phyloP scores from a whole-genome alignment of 208 protist species.

The Crithidia thermophila region DNA sequence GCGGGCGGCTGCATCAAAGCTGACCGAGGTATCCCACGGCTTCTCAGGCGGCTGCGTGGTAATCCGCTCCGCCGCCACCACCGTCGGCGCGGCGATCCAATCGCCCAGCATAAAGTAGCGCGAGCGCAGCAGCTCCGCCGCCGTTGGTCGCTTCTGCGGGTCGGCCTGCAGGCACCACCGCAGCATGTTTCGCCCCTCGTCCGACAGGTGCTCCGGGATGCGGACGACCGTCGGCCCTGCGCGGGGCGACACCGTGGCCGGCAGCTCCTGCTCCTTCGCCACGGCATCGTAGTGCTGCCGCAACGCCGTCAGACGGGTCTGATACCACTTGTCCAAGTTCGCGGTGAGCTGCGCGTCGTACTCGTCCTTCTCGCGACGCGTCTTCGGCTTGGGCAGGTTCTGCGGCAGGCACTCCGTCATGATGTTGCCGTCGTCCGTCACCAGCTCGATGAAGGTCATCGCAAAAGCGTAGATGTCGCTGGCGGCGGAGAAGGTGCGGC shows the following conservation, averaged over 20 bases:
- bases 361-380: constrained; percentile 37
- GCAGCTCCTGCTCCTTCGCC: constrained; percentile 37
- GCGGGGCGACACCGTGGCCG: constrained; percentile 21
- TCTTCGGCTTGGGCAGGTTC: constrained; percentile 31
- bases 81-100: constrained; percentile 50
- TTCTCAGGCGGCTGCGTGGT: constrained; percentile 34
- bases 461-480: constrained; percentile 86
- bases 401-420: constrained; percentile 51
- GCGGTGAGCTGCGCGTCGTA: constrained; percentile 39
- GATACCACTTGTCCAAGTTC: constrained; percentile 53
- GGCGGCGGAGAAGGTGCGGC: constrained; percentile 48
- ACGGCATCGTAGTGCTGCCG: constrained; percentile 24
- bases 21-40: constrained; percentile 51
- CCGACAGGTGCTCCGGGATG: constrained; percentile 64
- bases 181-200: constrained; percentile 67
- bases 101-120: constrained; percentile 78
- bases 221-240: constrained; percentile 30
- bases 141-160: constrained; percentile 57
- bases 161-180: constrained; percentile 57
- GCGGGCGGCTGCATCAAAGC: constrained; percentile 44
- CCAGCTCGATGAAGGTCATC: constrained; percentile 85
- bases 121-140: constrained; percentile 60
- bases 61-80: constrained; percentile 5
- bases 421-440: constrained; percentile 46
- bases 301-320: constrained; percentile 22